Evolutionary conservation across 345 rosid genomes (phyloP).

Genomic region (Murraya koenigii): DNA sequence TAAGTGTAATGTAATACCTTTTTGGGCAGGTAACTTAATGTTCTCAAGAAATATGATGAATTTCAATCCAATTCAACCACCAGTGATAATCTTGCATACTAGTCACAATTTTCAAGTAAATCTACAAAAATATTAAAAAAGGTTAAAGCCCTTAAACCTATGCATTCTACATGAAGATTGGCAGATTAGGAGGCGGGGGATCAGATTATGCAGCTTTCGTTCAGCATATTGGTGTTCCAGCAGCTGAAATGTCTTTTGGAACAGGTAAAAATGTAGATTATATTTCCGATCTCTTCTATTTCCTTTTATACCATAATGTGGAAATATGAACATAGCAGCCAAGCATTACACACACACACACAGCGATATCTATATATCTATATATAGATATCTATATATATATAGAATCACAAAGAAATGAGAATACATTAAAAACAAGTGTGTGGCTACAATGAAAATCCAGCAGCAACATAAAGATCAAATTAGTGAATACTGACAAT

Average conservation of each 20-base stretch:
- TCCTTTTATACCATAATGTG: conserved; percentile 7
- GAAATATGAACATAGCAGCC: neutral
- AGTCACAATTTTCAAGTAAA: neutral
- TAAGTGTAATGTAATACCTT: conserved; percentile 28
- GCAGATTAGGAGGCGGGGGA: conserved; percentile 63
- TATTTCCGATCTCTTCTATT: neutral
- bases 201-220: conserved; percentile 82
- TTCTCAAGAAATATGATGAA: neutral
- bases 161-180: conserved; percentile 39
- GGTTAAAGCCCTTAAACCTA: neutral
- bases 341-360: no score
- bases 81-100: neutral
- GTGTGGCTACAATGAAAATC: neutral
- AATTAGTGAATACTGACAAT: neutral
- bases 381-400: no score
- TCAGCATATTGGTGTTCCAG: conserved; percentile 75
- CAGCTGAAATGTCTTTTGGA: conserved; percentile 55
- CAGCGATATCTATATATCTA: no score
- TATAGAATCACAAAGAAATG: neutral
- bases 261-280: conserved; percentile 38
- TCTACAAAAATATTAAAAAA: conserved; percentile 1
- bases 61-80: neutral
- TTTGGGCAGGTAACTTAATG: neutral
- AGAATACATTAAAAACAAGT: neutral
- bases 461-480: neutral